Evolutionary conservation across 1,284 basidiomycete species (phyloP).

Genomic region (Apiotrichum mycotoxinovorans): DNA sequence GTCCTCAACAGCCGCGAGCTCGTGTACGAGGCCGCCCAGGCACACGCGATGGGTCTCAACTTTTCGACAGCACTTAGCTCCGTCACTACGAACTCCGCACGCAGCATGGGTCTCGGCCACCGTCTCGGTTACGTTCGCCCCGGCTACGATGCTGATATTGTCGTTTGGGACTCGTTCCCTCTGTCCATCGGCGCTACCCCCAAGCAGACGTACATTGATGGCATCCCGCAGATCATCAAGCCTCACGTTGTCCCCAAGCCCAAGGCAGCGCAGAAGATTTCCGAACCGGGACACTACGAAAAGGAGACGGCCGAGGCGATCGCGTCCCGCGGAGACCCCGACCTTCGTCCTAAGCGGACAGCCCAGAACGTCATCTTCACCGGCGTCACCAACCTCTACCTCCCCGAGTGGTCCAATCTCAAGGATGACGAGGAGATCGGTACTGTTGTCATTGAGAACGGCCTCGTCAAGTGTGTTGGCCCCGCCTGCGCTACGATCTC

Average conservation of each 20-base stretch:
- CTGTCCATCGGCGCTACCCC: conserved; percentile 62
- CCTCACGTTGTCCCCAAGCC: conserved; percentile 43
- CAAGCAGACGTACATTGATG: conserved; percentile 60
- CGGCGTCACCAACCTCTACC: conserved; percentile 40
- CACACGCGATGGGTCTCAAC: conserved; percentile 63
- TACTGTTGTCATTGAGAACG: conserved; percentile 40
- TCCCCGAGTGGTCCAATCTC: conserved; percentile 8
- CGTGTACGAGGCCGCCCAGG: conserved; percentile 76
- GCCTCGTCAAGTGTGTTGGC: conserved; percentile 48
- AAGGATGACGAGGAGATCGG: conserved; percentile 7
- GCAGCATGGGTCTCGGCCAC: conserved; percentile 71
- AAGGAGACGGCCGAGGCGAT: conserved; percentile 42
- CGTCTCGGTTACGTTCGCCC: conserved; percentile 69
- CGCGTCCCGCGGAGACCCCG: conserved; percentile 44
- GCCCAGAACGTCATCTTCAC: conserved; percentile 44
- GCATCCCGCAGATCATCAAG: conserved; percentile 51
- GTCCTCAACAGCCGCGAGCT: conserved; percentile 66
- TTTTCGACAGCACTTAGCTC: conserved; percentile 52
- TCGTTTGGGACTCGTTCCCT: conserved; percentile 85
- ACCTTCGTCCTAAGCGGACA: conserved; percentile 34
- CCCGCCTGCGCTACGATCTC: conserved; percentile 18
- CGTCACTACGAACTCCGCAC: conserved; percentile 74
- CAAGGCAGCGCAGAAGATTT: conserved; percentile 39
- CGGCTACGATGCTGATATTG: conserved; percentile 63
- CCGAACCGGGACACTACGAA: conserved; percentile 35